These are phyloP conservation scores for Cenchrus americanus DNA, from an alignment of 176 grass and related monocot genomes.

Conservation along the genomic window DNA sequence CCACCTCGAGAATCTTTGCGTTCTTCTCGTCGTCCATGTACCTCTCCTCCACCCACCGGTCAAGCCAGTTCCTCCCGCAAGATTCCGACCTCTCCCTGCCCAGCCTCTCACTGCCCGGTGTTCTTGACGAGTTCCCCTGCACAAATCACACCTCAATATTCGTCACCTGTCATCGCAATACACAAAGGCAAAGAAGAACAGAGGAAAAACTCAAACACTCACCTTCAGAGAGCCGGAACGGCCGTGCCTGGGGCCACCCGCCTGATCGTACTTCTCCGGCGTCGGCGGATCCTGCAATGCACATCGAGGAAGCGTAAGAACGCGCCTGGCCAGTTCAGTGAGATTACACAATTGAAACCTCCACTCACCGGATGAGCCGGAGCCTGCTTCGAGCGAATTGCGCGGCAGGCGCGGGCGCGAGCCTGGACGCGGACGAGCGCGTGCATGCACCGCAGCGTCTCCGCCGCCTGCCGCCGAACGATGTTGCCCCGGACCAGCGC, in stretches of 20 bases:
- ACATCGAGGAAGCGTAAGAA: slow-evolving; percentile 2
- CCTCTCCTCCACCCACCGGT: slow-evolving; percentile 88
- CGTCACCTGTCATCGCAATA: neutral
- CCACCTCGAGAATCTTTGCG: slow-evolving; percentile 91
- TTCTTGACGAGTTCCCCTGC: slow-evolving; percentile 59
- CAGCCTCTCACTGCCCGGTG: slow-evolving; percentile 46
- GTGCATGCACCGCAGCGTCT: slow-evolving; percentile 97
- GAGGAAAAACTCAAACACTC: neutral
- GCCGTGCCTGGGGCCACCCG: slow-evolving; percentile 47
- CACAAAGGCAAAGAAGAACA: neutral
- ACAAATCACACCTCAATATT: neutral
- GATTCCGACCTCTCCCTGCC: slow-evolving; percentile 64
- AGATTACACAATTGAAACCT: no score
- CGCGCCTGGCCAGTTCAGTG: neutral
- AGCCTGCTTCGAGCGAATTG: slow-evolving; percentile 43
- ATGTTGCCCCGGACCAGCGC: slow-evolving; percentile 96
- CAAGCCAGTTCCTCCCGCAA: slow-evolving; percentile 86
- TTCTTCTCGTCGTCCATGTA: slow-evolving; percentile 87
- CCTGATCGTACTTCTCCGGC: slow-evolving; percentile 76
- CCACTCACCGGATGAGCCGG: slow-evolving; percentile 27
- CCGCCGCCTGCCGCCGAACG: slow-evolving; percentile 87
- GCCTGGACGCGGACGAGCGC: slow-evolving; percentile 83
- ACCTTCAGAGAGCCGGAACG: slow-evolving; percentile 68
- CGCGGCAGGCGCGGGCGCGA: slow-evolving; percentile 66
- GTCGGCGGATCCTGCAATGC: slow-evolving; percentile 59